phyloP scores from a whole-genome alignment of 805 yeast species.

The Komagataella populi region DNA sequence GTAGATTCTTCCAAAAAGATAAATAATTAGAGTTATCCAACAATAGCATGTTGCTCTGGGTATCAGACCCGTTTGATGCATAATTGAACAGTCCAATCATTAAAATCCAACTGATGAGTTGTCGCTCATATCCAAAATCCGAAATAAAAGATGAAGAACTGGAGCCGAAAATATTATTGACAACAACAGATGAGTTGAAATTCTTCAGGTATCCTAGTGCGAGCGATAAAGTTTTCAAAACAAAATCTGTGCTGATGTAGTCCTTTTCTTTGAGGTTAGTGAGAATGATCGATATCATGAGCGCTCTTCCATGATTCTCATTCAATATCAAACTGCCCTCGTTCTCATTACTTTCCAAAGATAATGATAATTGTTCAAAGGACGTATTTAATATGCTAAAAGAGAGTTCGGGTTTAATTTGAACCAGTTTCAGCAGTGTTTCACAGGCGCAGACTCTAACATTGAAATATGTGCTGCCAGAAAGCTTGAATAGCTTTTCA shows the following conservation, averaged over 20 bases:
- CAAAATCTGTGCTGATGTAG: conserved; percentile 17
- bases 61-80: conserved; percentile 12
- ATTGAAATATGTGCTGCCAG: conserved; percentile 22
- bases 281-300: conserved; percentile 16
- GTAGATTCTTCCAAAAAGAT: conserved; percentile 47
- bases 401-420: conserved; percentile 17
- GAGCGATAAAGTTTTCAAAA: conserved; percentile 15
- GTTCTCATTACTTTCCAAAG: conserved; percentile 19
- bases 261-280: conserved; percentile 14
- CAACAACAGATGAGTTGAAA: conserved; percentile 20
- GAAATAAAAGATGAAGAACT: conserved; percentile 14
- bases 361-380: conserved; percentile 18
- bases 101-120: conserved; percentile 45
- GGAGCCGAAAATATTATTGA: conserved; percentile 17
- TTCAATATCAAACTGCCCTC: conserved; percentile 10
- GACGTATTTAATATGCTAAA: conserved; percentile 18
- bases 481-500: conserved; percentile 19
- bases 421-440: conserved; percentile 19
- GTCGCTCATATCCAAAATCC: conserved; percentile 19
- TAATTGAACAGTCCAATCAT: conserved; percentile 51
- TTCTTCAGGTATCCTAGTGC: conserved; percentile 16
- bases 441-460: conserved; percentile 27
- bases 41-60: conserved; percentile 36
- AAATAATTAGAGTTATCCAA: conserved; percentile 47
- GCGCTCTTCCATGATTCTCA: conserved; percentile 18